Base-by-base conservation (phyloP, 306 rosid genomes). In the Dryas alaskensis region DNA sequence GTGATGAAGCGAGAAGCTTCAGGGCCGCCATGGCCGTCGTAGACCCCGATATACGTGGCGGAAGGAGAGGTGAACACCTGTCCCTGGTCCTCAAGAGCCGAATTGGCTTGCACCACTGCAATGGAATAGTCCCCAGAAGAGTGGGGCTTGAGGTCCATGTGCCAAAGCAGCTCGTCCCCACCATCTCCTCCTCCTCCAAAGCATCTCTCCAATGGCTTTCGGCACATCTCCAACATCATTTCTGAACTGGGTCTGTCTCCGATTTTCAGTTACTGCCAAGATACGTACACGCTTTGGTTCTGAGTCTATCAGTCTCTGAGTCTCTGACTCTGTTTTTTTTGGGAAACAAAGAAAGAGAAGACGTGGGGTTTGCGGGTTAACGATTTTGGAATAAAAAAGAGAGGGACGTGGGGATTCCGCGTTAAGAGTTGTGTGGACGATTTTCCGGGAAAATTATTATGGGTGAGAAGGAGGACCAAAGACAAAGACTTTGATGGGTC, bases 71-170 rank as follows among this genome's bases (percentile, higher is more conserved):
- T 83, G 22, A 85, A 85, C 22, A 94, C 95, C 80, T 94, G 97
- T 58, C 92, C 91, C 85, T 94, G 98, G 78, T 94, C 98, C 72
- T 94, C 98, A 16, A 94, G 89, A 31, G 79, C 73, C 65, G 83
- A 85, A 84, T 94, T 94, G 53, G 98, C 98, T 58, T 94, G 98
- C 25, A 86, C 98, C 42, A 89, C 98, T 11, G 97, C 98, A 48
- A 94, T 91, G 40, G 98, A 94, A 72, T 88, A 94, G 79, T 91
- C 95, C 11, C 98, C 98, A 27, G 95, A 91, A 69, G 94, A 93
- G 69, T 89, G 90, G 6, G 96, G 97, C 72, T 87, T 88, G 53
- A 94, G 76, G 74, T 89, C 98, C 46, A 89, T 84, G 70, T 91
- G 92, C 98, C 97, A 94, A 27, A 94, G 83, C 10, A 94, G 92